phyloP scores from a whole-genome alignment of 1,284 basidiomycete species.

The Cutaneotrichosporon daszewskae region DNA sequence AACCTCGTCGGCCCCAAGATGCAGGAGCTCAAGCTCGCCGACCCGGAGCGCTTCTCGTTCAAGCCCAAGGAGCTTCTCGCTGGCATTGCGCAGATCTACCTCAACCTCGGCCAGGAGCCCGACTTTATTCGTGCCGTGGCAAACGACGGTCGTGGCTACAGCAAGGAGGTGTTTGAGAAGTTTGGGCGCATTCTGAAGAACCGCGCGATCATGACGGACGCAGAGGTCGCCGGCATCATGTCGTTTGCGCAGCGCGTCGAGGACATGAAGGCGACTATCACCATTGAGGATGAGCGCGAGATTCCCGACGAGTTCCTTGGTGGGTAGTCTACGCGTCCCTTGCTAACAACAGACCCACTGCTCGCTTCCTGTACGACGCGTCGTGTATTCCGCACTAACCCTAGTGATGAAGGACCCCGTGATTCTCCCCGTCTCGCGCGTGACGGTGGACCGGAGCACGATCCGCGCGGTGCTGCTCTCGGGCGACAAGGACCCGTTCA shows the following conservation, averaged over 20 bases:
- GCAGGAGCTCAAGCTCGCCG: slow-evolving; percentile 69
- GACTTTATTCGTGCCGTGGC: slow-evolving; percentile 88
- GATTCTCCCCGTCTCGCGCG: slow-evolving; percentile 73
- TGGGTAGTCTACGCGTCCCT: slow-evolving; percentile 45
- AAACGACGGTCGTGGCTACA: slow-evolving; percentile 86
- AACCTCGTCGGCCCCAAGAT: slow-evolving; percentile 77
- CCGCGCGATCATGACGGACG: slow-evolving; percentile 67
- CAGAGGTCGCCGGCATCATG: slow-evolving; percentile 69
- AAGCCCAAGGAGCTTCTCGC: slow-evolving; percentile 75
- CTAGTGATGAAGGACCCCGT: slow-evolving; percentile 97
- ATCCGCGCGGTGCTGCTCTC: slow-evolving; percentile 94
- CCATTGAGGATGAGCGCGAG: slow-evolving; percentile 85
- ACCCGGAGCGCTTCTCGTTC: slow-evolving; percentile 86
- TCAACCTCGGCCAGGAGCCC: slow-evolving; percentile 75
- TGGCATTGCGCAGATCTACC: slow-evolving; percentile 84
- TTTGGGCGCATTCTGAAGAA: slow-evolving; percentile 67
- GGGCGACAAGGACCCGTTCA: slow-evolving; percentile 87
- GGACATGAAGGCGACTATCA: slow-evolving; percentile 65
- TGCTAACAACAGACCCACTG: slow-evolving; percentile 25
- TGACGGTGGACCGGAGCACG: slow-evolving; percentile 79
- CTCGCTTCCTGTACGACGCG: slow-evolving; percentile 27
- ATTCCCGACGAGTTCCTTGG: slow-evolving; percentile 93
- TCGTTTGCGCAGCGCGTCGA: slow-evolving; percentile 79
- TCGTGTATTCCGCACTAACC: not conserved
- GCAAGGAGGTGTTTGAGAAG: slow-evolving; percentile 72